Percentiles rank a stretch among this genome's conserved stretches.
Evolutionary conservation across 345 rosid genomes (phyloP).

Genomic region (Bretschneidera sinensis): DNA sequence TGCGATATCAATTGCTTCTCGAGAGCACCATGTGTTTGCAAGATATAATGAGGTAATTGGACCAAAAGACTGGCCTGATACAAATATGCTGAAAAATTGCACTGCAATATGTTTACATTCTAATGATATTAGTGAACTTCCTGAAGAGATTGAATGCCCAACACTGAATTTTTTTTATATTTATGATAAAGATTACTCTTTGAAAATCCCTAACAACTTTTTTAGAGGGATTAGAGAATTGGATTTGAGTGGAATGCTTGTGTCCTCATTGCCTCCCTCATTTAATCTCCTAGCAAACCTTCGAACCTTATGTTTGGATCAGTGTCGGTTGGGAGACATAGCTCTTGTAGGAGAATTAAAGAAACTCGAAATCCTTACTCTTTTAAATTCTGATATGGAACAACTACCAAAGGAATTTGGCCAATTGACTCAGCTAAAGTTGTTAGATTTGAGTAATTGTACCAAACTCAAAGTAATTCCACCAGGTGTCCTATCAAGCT

Average conservation of each 20-base stretch:
- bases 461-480: no score
- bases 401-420: conserved; percentile 22
- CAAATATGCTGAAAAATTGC: no score
- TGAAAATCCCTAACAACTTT: conserved; percentile 4
- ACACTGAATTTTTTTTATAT: conserved; percentile 4
- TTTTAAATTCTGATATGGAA: conserved; percentile 1
- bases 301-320: conserved; percentile 16
- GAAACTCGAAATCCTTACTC: conserved; percentile 17
- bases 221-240: conserved; percentile 15
- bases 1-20: conserved; percentile 17
- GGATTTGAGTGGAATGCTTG: not conserved
- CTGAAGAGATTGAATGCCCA: conserved; percentile 12
- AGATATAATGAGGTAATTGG: not conserved
- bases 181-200: accelerated
- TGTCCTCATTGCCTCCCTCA: conserved; percentile 13
- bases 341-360: conserved; percentile 7
- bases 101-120: not conserved
- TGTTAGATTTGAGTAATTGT: no score
- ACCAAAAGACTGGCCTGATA: not conserved
- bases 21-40: conserved; percentile 1
- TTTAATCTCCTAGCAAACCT: conserved; percentile 3
- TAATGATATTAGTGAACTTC: not conserved
- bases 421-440: conserved; percentile 10
- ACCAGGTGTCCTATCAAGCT: no score
- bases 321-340: conserved; percentile 3